Evolutionary conservation across 2,329 filamentous ascomycete species (phyloP), one percentile per base, ranked within the genome.

Genomic region (Ascochyta fabae): DNA sequence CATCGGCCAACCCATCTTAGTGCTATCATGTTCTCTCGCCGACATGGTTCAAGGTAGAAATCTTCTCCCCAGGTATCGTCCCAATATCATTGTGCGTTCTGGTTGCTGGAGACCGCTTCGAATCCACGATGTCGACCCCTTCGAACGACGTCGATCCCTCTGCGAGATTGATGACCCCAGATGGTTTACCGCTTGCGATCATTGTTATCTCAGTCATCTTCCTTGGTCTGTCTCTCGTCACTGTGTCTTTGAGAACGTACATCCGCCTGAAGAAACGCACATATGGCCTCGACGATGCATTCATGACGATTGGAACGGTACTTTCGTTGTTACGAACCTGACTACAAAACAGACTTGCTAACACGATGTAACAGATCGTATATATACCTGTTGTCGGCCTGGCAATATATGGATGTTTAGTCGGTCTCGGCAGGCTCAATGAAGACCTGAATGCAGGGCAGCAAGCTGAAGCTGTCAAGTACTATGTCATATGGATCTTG

Each of bases 401-500:
- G 15, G 46, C 60, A 22, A 45, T 56, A 2, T 56, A 63, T 31
- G 60, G 47, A 13, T 36, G 44, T 6, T 48, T 61, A 13, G 54
- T 57, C 19, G 60, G 62, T 1, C 55, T 65, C 0, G 62, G 62
- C 6, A 56, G 62, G 38, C 40, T 59, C 9, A 51, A 56, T 6
- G 39, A 31, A 2, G 46, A 60, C 16, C 48, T 65, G 2, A 65
- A 64, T 24, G 8, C 10, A 10, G 64, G 60, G 62, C 62, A 65
- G 33, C 48, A 53, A 43, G 41, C 34, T 1, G 47, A 65, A 31
- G 45, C 56, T 7, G 45, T 65, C 43, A 60, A 65, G 29, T 62
- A 60, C 43, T 65, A 65, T 40, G 52, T 64, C 23, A 62, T 65
- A n/a, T 65, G 62, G 62, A 65, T 64, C 27, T 45, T 65, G 47